Base-by-base conservation (phyloP, 2,329 filamentous ascomycete genomes). In the Apiospora pterosperma region DNA sequence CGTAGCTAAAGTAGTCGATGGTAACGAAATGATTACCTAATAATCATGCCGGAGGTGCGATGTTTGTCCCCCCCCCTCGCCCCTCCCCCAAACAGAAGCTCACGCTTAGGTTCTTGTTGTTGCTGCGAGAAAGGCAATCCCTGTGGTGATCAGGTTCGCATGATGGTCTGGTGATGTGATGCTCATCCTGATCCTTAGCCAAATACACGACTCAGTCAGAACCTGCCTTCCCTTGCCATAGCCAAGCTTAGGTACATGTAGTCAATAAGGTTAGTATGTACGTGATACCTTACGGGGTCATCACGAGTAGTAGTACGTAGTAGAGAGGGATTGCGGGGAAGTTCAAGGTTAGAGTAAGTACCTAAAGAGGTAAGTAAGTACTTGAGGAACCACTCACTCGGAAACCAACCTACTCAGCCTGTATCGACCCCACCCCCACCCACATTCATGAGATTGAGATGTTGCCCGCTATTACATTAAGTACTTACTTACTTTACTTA, bases 301-400 rank as follows among this genome's bases (percentile, higher is more conserved):
- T 8, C 8, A 41, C 39, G 21, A 41, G 39, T 66, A 8, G 16
- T 19, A 41, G 8, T 42, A 21, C 39, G 2, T 25, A 25, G 8
- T 31, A 31, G 64, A 64, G 61, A 63, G 41, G n/a, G 36, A 31
- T 21, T 34, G 38, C 36, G 28, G 41, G 41, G 41, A 55, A 62
- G n/a, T 52, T 14, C 36, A 60, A 60, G 58, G 23, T 10, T 61
- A 48, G 10, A 48, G 14, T 48, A 8, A n/a, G n/a, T n/a, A n/a
- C n/a, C n/a, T n/a, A n/a, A n/a, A n/a, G n/a, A n/a, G n/a, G n/a
- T n/a, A n/a, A n/a, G n/a, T n/a, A 31, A 52, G 10, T 11, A 52
- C n/a, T 28, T 52, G 25, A 25, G 19, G 44, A 52, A 31, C 44
- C 44, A 52, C 44, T 52, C 25, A n/a, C 31, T 52, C 25, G 44